Conservation (phyloP, 2,329 filamentous ascomycete species). For the Grosmannia serpens region DNA sequence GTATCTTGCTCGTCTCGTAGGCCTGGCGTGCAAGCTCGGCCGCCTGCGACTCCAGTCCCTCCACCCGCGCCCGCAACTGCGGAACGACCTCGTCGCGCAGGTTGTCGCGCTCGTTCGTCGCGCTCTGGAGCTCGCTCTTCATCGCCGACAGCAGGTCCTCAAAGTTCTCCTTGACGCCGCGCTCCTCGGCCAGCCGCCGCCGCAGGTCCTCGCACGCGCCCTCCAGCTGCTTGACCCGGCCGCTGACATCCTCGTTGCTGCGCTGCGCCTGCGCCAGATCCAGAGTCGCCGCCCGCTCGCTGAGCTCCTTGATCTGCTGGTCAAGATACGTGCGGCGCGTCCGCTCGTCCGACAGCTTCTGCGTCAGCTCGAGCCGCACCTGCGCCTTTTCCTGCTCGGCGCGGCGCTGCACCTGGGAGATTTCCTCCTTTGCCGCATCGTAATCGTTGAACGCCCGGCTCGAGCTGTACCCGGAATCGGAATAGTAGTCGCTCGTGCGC, state of each 20-base stretch:
- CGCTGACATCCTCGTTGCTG: conserved; percentile 38
- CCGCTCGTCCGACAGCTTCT: conserved; percentile 80
- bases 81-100: conserved; percentile 81
- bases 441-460: conserved; percentile 52
- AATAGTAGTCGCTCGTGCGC: conserved; percentile 94
- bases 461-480: conserved; percentile 85
- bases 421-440: conserved; percentile 54
- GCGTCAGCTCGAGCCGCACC: conserved; percentile 71
- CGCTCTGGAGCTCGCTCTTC: conserved; percentile 67
- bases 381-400: conserved; percentile 87
- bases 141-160: conserved; percentile 82
- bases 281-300: conserved; percentile 61
- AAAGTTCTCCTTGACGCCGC: conserved; percentile 81
- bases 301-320: conserved; percentile 70
- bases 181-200: conserved; percentile 72
- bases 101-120: conserved; percentile 83
- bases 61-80: conserved; percentile 61
- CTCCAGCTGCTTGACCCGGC: conserved; percentile 66
- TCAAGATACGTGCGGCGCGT: conserved; percentile 65
- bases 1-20: conserved; percentile 74
- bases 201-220: conserved; percentile 69
- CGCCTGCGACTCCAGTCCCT: conserved; percentile 66
- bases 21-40: conserved; percentile 60
- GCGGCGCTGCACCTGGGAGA: conserved; percentile 71
- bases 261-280: conserved; percentile 40